These are phyloP conservation scores for Penicillium sp. DNA, from an alignment of 2,329 filamentous ascomycete genomes.

Conservation along the genomic window DNA sequence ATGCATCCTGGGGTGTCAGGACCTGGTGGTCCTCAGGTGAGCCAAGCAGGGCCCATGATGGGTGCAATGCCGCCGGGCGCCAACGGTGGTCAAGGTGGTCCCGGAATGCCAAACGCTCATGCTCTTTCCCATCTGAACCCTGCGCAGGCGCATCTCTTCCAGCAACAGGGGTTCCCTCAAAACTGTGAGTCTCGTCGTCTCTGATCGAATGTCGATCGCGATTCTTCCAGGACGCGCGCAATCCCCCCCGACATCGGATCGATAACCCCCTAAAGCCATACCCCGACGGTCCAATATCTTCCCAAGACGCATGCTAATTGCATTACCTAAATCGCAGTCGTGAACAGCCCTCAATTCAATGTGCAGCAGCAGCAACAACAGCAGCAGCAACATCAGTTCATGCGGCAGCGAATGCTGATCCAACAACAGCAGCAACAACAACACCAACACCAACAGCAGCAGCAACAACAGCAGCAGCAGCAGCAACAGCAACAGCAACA, in stretches of 20 bases:
- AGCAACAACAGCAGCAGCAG: constrained; percentile 22
- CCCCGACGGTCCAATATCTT: background rate
- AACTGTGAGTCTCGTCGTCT: constrained; percentile 36
- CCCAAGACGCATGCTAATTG: constrained; percentile 11
- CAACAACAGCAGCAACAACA: constrained; percentile 36
- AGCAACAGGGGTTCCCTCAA: constrained; percentile 47
- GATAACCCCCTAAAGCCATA: background rate
- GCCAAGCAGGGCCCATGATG: constrained; percentile 65
- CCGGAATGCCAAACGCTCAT: constrained; percentile 55
- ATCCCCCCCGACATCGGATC: background rate
- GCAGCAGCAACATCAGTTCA: constrained; percentile 22
- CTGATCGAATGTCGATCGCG: background rate
- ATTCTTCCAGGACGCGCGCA: background rate
- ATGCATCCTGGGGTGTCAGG: constrained; percentile 63
- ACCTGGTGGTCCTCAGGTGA: constrained; percentile 59
- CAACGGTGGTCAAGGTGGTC: constrained; percentile 49
- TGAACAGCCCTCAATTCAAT: constrained; percentile 45
- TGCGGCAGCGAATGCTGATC: constrained; percentile 16
- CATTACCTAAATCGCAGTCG: constrained; percentile 24
- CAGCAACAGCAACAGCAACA: constrained; percentile 38
- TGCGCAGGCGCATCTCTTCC: constrained; percentile 55
- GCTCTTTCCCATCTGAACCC: constrained; percentile 62
- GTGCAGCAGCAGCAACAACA: constrained; percentile 38
- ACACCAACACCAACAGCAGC: constrained; percentile 22
- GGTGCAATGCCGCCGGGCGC: constrained; percentile 60